Base-by-base conservation (phyloP, 495 filamentous ascomycete genomes). In the Penicillium psychrofluorescens region DNA sequence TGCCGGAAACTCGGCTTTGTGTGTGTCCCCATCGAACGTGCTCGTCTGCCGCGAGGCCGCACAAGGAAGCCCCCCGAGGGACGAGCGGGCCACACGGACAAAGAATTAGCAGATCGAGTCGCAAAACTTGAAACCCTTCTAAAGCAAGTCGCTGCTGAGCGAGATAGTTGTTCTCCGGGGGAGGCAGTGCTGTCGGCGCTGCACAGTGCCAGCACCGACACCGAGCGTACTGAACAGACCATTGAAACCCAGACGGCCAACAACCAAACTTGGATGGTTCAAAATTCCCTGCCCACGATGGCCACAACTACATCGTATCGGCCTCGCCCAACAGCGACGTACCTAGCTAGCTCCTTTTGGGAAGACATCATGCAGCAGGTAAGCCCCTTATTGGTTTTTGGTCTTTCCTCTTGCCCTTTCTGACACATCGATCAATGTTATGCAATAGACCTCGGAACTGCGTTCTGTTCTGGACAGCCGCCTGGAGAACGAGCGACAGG, bases 1-100 rank as follows among this genome's bases (percentile, higher is more conserved):
- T 90, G 86, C 59, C 56, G 63, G 31, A 80, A 79, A 40, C 74
- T 77, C 45, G 56, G 59, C 3, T 72, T 83, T 22, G 72, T 82
- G 29, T 89, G 86, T 51, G 63, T 86, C 8, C 49, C 64, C 1
- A 59, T 67, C 0, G 59, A 70, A 38, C 47, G 66, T 16, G 53
- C 62, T 6, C 62, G 64, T 29, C 44, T 64, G 2, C 66, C 66
- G 6, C 55, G 66, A 12, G 66, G 66, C 7, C 76, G 41, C 59
- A 78, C 40, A 68, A 76, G 57, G 36, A 67, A 43, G 48, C 47
- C 47, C 3, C 38, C 53, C 32, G 54, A 55, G 41, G 42, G 50
- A 15, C 34, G 32, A 11, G 36, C 27, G 13, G 32, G 40, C 41
- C 45, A 48, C 0, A 16, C 15, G 15, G 54, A 61, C 29, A 58